Evolutionary conservation across 192 early-diverging fungal genomes (phyloP).

Genomic region (Coemansia sp.): DNA sequence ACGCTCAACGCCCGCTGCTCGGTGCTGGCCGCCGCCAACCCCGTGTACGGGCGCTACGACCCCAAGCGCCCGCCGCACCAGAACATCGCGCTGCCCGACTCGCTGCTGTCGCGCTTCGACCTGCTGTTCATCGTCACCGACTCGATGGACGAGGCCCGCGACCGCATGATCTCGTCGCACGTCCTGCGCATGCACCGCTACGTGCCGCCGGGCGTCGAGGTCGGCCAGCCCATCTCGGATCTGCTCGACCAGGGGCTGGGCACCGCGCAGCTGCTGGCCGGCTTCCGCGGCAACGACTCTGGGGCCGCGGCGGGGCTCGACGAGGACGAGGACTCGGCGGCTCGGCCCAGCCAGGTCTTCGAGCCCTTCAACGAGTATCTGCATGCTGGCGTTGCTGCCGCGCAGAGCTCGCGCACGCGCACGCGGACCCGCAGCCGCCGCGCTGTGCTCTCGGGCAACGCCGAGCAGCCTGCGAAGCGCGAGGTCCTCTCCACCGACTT

Average conservation of each 20-base stretch:
- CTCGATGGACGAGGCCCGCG: slow-evolving; percentile 79
- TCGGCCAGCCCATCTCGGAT: slow-evolving; percentile 62
- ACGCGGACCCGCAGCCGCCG: slow-evolving; percentile 30
- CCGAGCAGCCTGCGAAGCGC: slow-evolving; percentile 43
- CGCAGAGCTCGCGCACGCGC: slow-evolving; percentile 10
- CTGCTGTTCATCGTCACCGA: slow-evolving; percentile 95
- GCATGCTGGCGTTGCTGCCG: slow-evolving; percentile 69
- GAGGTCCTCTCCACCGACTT: slow-evolving; percentile 82
- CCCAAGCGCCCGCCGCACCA: slow-evolving; percentile 81
- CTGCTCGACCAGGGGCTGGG: slow-evolving; percentile 44
- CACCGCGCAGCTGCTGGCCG: slow-evolving; percentile 33
- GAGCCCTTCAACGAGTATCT: slow-evolving; percentile 85
- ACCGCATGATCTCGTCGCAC: slow-evolving; percentile 88
- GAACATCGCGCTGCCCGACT: slow-evolving; percentile 95
- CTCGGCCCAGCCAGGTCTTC: slow-evolving; percentile 68
- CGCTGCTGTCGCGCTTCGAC: slow-evolving; percentile 96
- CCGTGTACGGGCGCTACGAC: slow-evolving; percentile 87
- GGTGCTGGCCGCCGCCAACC: slow-evolving; percentile 97
- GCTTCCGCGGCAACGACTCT: slow-evolving; percentile 31
- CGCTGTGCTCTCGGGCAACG: slow-evolving; percentile 16
- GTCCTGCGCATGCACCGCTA: slow-evolving; percentile 95
- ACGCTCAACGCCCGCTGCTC: slow-evolving; percentile 95
- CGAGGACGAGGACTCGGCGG: slow-evolving; percentile 53
- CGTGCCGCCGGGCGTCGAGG: slow-evolving; percentile 77
- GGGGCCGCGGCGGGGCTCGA: slow-evolving; percentile 52